Conservation (phyloP, 345 rosid genomes). For the Pistacia atlantica region DNA sequence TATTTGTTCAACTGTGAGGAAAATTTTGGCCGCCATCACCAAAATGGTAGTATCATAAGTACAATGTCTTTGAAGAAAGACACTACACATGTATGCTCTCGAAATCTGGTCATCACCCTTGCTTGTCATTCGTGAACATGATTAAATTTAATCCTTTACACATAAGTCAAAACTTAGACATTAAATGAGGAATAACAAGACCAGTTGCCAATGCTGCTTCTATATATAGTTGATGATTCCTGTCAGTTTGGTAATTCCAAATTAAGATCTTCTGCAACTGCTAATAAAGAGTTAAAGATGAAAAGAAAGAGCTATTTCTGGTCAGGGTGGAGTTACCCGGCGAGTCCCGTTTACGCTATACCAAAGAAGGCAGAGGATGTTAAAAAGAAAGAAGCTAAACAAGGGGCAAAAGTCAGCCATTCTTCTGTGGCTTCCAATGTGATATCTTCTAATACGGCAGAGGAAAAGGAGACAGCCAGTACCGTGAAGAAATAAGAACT, state of each 20-base stretch:
- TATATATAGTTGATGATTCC: not conserved
- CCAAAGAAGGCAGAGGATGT: too few species aligned
- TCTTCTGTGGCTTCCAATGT: too few species aligned
- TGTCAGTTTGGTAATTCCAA: not conserved
- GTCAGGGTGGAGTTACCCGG: not conserved
- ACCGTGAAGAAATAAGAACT: too few species aligned
- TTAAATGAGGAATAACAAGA: not conserved
- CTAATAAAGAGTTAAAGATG: not conserved
- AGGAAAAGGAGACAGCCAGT: too few species aligned
- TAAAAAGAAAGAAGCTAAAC: too few species aligned
- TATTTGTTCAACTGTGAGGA: too few species aligned
- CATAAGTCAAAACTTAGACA: not conserved
- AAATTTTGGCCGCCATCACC: too few species aligned
- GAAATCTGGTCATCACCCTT: not conserved
- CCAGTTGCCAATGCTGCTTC: not conserved
- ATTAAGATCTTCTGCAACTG: not conserved
- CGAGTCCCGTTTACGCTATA: not conserved
- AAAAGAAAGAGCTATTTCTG: not conserved
- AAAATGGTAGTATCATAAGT: too few species aligned
- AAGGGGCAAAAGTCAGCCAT: too few species aligned
- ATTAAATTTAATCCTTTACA: not conserved
- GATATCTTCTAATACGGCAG: too few species aligned
- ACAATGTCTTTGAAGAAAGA: not conserved
- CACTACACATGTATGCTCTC: not conserved
- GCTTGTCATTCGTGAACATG: conserved; percentile 6